phyloP scores from a whole-genome alignment of 345 rosid species.

The Euphorbia lathyris region DNA sequence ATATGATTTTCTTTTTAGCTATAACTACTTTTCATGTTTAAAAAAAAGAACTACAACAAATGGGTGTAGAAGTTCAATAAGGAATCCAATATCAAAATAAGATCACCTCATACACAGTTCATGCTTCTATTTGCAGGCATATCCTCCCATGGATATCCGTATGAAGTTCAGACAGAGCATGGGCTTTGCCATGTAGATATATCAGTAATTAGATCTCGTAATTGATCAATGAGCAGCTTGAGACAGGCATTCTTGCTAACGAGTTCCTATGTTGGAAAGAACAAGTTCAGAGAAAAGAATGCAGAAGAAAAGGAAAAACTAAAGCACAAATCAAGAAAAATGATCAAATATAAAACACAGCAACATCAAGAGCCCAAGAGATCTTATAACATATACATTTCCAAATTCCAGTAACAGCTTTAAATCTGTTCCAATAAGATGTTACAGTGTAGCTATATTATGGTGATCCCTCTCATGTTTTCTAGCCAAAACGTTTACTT shows the following conservation, averaged over 20 bases:
- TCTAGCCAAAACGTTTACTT: too few species aligned
- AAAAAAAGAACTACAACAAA: background rate
- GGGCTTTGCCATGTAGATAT: conserved; percentile 96
- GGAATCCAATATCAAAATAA: conserved; percentile 5
- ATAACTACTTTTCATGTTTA: background rate
- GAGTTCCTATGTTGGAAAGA: conserved; percentile 53
- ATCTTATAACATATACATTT: background rate
- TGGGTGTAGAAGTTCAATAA: background rate
- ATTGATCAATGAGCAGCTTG: conserved; percentile 77
- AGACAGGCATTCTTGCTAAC: conserved; percentile 64
- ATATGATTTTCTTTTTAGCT: background rate
- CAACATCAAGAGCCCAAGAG: background rate
- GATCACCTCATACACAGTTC: conserved; percentile 5
- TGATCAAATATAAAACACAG: background rate
- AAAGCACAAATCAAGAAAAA: background rate
- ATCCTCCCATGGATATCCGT: background rate
- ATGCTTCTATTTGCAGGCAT: background rate
- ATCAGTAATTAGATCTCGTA: conserved; percentile 68
- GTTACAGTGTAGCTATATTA: background rate
- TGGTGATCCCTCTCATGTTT: background rate
- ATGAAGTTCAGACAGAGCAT: conserved; percentile 37
- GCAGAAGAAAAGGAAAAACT: background rate
- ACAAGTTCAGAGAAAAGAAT: background rate
- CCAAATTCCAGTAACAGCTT: background rate
- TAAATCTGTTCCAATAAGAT: background rate